phyloP scores from a whole-genome alignment of 331 rosid species.

The Malus hybrid region DNA sequence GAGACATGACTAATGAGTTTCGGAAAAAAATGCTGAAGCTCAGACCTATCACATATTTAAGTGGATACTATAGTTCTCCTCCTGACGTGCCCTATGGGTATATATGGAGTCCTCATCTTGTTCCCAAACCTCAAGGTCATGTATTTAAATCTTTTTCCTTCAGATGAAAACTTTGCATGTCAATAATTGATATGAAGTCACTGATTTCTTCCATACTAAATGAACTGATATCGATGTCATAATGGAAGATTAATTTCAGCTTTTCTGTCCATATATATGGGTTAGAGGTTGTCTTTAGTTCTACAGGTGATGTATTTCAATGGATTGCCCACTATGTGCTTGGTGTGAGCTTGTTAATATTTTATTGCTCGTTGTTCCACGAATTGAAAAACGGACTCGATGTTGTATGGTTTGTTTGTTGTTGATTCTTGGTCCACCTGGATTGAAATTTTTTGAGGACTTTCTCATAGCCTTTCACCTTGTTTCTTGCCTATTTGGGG shows the following conservation, averaged over 20 bases:
- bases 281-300: not conserved
- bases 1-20: conserved; percentile 74
- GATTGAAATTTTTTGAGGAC: not conserved
- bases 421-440: not conserved
- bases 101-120: conserved; percentile 95
- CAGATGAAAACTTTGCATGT: conserved; percentile 7
- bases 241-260: not conserved
- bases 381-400: not conserved
- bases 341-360: not conserved
- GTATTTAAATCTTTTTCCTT: conserved; percentile 3
- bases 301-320: not conserved
- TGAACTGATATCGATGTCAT: not conserved
- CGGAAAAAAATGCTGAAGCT: conserved; percentile 77
- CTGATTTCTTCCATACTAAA: not conserved
- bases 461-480: not conserved
- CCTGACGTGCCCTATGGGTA: conserved; percentile 69
- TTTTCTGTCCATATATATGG: not conserved
- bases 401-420: not conserved
- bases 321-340: not conserved
- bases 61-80: conserved; percentile 54
- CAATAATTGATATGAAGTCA: not conserved
- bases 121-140: conserved; percentile 92
- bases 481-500: not conserved
- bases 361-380: not conserved
- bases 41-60: conserved; percentile 67